Conservation (phyloP, 148 eudicot genomes). For the Dysphania ambrosioides region DNA sequence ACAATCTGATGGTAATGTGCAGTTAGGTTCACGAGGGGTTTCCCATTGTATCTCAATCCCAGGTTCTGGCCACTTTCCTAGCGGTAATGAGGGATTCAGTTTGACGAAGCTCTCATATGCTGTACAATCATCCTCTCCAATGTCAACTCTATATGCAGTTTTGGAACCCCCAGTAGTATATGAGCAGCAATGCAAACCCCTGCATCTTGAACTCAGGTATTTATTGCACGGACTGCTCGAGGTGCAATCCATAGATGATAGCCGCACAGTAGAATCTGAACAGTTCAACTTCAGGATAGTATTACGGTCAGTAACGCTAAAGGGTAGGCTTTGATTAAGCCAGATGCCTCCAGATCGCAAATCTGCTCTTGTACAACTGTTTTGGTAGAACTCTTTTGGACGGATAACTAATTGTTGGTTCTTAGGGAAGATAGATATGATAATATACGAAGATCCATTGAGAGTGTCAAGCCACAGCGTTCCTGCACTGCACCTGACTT, state of each 20-base stretch:
- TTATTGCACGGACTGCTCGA: conserved; percentile 30
- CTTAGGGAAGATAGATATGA: conserved; percentile 34
- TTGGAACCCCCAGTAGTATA: conserved; percentile 56
- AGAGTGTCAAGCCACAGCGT: conserved; percentile 41
- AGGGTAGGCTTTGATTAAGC: conserved; percentile 36
- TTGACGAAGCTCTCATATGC: conserved; percentile 46
- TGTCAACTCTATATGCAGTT: conserved; percentile 37
- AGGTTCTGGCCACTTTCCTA: conserved; percentile 45
- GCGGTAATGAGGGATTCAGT: conserved; percentile 33
- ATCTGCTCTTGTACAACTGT: conserved; percentile 16
- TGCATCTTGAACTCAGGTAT: conserved; percentile 33
- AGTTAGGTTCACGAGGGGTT: conserved; percentile 39
- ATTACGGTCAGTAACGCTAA: conserved; percentile 43
- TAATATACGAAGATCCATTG: conserved; percentile 33
- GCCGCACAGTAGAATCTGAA: conserved; percentile 25
- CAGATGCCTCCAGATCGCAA: conserved; percentile 23
- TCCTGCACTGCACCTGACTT: conserved; percentile 37
- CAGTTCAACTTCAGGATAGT: conserved; percentile 42
- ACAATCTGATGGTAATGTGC: conserved; percentile 32
- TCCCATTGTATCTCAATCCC: conserved; percentile 51
- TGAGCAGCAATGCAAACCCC: conserved; percentile 24
- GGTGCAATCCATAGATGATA: conserved; percentile 46
- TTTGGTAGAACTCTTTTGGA: conserved; percentile 5
- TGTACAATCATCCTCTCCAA: conserved; percentile 34
- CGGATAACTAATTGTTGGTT: conserved; percentile 7